Evolutionary conservation across 176 grass and related monocot genomes (phyloP), one percentile per base, ranked within the genome.

Genomic region (Musa acuminata): DNA sequence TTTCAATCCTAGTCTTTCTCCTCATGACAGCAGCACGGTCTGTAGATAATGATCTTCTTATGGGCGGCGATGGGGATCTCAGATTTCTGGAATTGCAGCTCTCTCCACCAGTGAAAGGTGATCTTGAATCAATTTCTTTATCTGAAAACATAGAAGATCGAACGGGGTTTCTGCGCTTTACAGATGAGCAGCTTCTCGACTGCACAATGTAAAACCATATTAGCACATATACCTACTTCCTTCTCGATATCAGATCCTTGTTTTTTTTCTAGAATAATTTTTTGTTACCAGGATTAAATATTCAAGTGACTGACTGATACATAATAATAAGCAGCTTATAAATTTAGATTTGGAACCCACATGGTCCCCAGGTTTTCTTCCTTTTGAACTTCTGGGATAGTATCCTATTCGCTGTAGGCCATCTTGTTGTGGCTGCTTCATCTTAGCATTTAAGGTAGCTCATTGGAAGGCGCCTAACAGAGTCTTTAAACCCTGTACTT

Each of bases 161-260:
- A 48, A 79, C 72, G n/a, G 83, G 83, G 78, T 83, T 84, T 82
- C 83, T 87, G 64, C 89, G 86, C 54, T 89, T 89, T 50, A 87
- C 86, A 23, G 84, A 92, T n/a, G 86, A 92, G 22, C 81, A 82
- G 26, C 86, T 87, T 78, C 81, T 82, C 50, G 78, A 70, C 90
- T 92, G 82, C 60, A 29, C 1, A 25, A 26, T n/a, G 72, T 9
- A 51, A 55, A 22, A 72, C 2, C 55, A 60, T 13, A 25, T 52
- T 11, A 0, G 13, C 71, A 62, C 48, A 78, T 21, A 27, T 62
- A 48, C 13, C 21, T 51, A 24, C 25, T 72, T 19, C 13, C 43
- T 22, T 27, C 22, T 22, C 4, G 0, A 9, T 26, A 55, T 73
- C 17, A 72, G 17, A 43, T 43, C 35, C 4, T 43, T 43, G 35